These are phyloP conservation scores for Ogataea glucozyma DNA, from an alignment of 805 yeast genomes.

Conservation along the genomic window DNA sequence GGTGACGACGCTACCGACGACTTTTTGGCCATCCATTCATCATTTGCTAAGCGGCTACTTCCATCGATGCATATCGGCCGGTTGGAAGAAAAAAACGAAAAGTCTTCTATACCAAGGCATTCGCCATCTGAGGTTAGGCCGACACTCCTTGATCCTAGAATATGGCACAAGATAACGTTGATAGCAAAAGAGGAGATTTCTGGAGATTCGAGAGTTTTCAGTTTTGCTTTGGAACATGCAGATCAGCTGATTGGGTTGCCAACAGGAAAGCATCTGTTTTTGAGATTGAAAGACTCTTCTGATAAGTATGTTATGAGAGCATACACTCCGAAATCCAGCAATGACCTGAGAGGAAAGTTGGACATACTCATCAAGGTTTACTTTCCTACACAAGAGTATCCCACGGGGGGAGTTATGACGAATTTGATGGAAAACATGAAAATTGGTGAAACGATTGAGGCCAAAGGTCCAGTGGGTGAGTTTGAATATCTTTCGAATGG, in stretches of 20 bases:
- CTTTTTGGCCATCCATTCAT: conserved; percentile 38
- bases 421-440: conserved; percentile 27
- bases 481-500: too few relatives aligned
- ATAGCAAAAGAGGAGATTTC: conserved; percentile 28
- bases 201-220: conserved; percentile 33
- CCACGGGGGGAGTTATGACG: conserved; percentile 37
- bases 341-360: conserved; percentile 29
- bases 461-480: conserved; percentile 36
- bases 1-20: conserved; percentile 36
- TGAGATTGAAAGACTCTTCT: conserved; percentile 28
- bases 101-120: conserved; percentile 35
- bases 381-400: conserved; percentile 31
- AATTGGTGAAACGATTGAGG: conserved; percentile 29
- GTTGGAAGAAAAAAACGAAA: conserved; percentile 8
- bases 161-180: conserved; percentile 16
- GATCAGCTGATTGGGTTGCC: conserved; percentile 36
- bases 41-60: conserved; percentile 29
- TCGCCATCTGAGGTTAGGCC: neutral
- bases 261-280: conserved; percentile 36
- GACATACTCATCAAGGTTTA: conserved; percentile 37
- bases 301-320: conserved; percentile 36
- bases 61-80: conserved; percentile 32
- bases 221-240: conserved; percentile 31
- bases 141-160: neutral
- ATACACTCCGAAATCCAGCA: conserved; percentile 36